Conservation (phyloP, 495 filamentous ascomycete species). For the Cercophora scortea region DNA sequence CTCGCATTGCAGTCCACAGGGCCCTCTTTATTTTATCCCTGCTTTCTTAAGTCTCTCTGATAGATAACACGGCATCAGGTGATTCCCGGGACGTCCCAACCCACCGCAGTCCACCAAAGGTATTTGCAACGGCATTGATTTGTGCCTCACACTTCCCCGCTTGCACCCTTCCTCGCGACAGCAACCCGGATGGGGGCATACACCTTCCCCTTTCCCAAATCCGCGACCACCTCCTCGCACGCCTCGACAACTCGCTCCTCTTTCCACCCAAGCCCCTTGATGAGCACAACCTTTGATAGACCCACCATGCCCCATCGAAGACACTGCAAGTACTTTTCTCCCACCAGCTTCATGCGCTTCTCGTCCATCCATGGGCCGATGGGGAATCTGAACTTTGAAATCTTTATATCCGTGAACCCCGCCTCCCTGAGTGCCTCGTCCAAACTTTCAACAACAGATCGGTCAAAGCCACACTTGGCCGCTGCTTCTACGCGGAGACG, state of each 20-base stretch:
- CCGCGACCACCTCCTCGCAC: not conserved
- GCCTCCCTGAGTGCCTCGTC: slow-evolving; percentile 48
- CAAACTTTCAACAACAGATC: slow-evolving; percentile 32
- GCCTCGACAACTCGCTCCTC: slow-evolving; percentile 6
- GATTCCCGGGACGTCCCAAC: no score
- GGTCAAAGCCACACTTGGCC: slow-evolving; percentile 9
- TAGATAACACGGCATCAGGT: no score
- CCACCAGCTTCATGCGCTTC: slow-evolving; percentile 10
- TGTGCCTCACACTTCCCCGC: no score
- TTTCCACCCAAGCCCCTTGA: slow-evolving; percentile 12
- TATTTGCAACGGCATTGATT: no score
- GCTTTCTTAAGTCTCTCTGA: no score
- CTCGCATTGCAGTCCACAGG: no score
- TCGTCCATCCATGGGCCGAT: slow-evolving; percentile 41
- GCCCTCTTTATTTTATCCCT: no score
- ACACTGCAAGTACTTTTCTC: slow-evolving; percentile 5
- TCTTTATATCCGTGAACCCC: slow-evolving; percentile 46
- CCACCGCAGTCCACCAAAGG: no score
- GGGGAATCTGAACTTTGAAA: slow-evolving; percentile 20
- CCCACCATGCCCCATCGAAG: slow-evolving; percentile 3
- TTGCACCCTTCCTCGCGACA: not conserved
- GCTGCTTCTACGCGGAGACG: slow-evolving; percentile 17
- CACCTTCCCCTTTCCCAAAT: not conserved
- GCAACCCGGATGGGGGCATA: slow-evolving; percentile 1
- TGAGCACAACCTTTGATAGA: slow-evolving; percentile 2